Conservation (phyloP, 345 rosid genomes). For the Camelina neglecta region DNA sequence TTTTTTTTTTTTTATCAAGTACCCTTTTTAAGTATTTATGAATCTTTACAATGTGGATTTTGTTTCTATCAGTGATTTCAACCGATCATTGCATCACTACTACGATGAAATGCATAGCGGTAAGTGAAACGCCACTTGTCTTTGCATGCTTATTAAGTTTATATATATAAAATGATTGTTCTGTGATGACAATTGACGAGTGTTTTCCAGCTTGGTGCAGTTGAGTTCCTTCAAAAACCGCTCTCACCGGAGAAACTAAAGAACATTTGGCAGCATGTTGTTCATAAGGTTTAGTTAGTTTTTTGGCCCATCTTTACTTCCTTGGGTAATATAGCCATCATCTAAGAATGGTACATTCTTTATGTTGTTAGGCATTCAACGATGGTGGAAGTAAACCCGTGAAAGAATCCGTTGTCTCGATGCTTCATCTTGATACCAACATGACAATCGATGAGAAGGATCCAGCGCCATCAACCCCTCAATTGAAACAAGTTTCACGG, state of each 20-base stretch:
- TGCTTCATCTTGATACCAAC: conserved; percentile 57
- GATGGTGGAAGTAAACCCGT: conserved; percentile 67
- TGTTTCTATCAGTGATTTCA: conserved; percentile 71
- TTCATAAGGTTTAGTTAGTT: conserved; percentile 69
- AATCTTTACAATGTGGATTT: background rate
- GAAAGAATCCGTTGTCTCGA: conserved; percentile 70
- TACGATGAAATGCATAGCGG: conserved; percentile 96
- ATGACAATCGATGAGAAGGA: conserved; percentile 48
- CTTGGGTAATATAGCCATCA: background rate
- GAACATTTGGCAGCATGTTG: conserved; percentile 98
- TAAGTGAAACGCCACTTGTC: conserved; percentile 42
- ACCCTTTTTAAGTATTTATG: background rate
- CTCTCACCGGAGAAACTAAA: conserved; percentile 77
- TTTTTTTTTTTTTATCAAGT: background rate
- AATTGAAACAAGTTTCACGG: conserved; percentile 61
- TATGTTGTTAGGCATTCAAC: conserved; percentile 68
- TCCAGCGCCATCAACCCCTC: conserved; percentile 91
- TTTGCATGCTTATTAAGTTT: background rate
- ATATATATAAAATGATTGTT: background rate
- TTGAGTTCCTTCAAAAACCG: conserved; percentile 92
- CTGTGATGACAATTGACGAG: conserved; percentile 41
- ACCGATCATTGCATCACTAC: conserved; percentile 78
- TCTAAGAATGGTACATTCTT: conserved; percentile 3
- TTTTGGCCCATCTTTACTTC: background rate
- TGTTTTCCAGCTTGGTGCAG: conserved; percentile 88